These are phyloP conservation scores for Xylariomycetidae sp. DNA, from an alignment of 2,329 filamentous ascomycete genomes.

Conservation along the genomic window DNA sequence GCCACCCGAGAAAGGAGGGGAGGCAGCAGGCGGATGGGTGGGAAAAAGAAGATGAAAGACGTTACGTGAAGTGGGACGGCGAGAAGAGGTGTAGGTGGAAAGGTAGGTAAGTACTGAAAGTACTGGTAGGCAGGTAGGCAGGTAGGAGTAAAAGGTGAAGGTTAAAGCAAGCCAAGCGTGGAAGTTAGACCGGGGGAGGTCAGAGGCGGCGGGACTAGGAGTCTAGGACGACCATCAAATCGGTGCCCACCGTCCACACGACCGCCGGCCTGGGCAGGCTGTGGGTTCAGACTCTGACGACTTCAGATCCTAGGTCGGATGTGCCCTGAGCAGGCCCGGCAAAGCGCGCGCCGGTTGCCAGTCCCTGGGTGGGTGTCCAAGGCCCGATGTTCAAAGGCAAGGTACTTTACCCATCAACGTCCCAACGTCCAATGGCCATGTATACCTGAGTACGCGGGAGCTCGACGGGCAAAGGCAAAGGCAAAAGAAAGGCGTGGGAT, in stretches of 20 bases:
- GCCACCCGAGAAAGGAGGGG: slow-evolving; percentile 6
- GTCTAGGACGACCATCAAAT: slow-evolving; percentile 24
- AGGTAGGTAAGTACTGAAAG: slow-evolving; percentile 17
- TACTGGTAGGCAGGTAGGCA: slow-evolving; percentile 8
- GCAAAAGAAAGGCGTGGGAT: too few species aligned
- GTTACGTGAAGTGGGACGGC: slow-evolving; percentile 15
- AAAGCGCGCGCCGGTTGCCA: too few species aligned
- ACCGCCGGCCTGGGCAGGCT: too few species aligned
- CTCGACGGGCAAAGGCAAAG: too few species aligned
- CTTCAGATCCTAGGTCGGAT: too few species aligned
- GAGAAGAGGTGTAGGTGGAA: slow-evolving; percentile 10
- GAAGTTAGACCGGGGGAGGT: slow-evolving; percentile 22
- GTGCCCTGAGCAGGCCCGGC: too few species aligned
- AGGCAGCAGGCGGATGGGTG: slow-evolving; percentile 8
- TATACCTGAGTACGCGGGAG: too few species aligned
- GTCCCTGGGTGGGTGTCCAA: too few species aligned
- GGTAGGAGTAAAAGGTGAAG: slow-evolving; percentile 11
- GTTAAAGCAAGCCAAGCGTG: slow-evolving; percentile 24
- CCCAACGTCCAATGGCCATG: too few species aligned
- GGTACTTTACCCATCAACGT: too few species aligned
- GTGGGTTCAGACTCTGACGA: too few species aligned
- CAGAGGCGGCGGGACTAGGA: slow-evolving; percentile 27
- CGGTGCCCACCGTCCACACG: slow-evolving; percentile 24
- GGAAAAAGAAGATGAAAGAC: slow-evolving; percentile 7
- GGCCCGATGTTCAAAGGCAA: too few species aligned